Base-by-base conservation (phyloP, 148 eudicot species). In the Mesembryanthemum crystallinum region DNA sequence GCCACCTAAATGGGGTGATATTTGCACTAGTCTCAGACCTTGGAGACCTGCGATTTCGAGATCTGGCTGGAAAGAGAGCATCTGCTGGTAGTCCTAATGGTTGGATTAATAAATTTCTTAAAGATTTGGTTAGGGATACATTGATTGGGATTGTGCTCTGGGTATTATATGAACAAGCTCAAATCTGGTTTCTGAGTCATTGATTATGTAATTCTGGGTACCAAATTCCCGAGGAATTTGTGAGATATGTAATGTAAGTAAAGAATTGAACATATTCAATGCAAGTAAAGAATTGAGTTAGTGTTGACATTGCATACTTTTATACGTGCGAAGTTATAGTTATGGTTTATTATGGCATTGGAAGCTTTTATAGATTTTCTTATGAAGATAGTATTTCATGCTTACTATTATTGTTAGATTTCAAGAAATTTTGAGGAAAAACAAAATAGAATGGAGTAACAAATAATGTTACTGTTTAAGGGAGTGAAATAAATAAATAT, bases 1-100 rank as follows among this genome's bases (percentile, higher is more conserved):
- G 96, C 18, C 98, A 92, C 79, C 76, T 95, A 83, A 95, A 95
- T 47, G 98, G 98, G 72, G 98, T 95, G 68, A 86, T 95, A 70
- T 90, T 90, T 35, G 92, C 98, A 35, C 84, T 95, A 13, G 62
- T 90, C 21, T 90, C 98, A 0, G 98, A 92, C 83, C 84, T 69
- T 8, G 98, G 97, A 30, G 83, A 92, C 86, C 79, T 95, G 76
- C 83, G 94, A 18, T 95, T 95, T 66, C 84, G 83, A 8, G 97
- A 95, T 78, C 85, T 95, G 21, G 92, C 85, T 2, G 98, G 98
- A 54, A 73, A 92, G 65, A 80, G 70, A 51, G 17, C 86, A 21
- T 70, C 87, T 45, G 72, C 76, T 3, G 64, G 67, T 52, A 68
- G 73, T 72, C 72, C 82, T 17, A 75, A 76, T 74, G 77, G 81